phyloP scores from a whole-genome alignment of 2,329 filamentous ascomycete species.

The Botrytis porri region DNA sequence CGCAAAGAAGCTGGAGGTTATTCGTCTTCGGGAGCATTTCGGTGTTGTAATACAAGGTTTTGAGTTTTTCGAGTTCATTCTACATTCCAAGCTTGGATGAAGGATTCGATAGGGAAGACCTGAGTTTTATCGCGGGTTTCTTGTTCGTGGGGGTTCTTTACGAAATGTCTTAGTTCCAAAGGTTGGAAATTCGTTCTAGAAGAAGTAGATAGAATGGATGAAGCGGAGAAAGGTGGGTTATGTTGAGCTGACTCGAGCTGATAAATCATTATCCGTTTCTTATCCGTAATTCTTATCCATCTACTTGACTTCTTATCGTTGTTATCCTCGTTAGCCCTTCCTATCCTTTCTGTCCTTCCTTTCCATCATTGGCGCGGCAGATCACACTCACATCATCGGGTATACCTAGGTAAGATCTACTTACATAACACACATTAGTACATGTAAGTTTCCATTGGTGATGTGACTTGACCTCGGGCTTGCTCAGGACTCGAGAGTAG shows the following conservation, averaged over 20 bases:
- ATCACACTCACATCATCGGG: not conserved
- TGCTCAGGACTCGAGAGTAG: not conserved
- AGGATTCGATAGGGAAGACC: not conserved
- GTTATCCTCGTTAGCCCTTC: not conserved
- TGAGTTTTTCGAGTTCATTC: not conserved
- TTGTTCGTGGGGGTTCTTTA: not conserved
- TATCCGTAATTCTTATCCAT: not conserved
- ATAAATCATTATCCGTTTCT: slow-evolving; percentile 2
- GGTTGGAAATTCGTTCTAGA: slow-evolving; percentile 3
- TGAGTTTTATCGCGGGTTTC: slow-evolving; percentile 14
- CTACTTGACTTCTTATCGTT: not conserved
- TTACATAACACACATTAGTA: not conserved
- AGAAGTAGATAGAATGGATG: not conserved
- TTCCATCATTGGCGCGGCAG: not conserved
- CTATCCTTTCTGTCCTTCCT: not conserved
- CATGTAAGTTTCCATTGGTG: not conserved
- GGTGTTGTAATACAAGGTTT: not conserved
- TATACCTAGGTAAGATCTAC: not conserved
- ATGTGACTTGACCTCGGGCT: slow-evolving; percentile 8
- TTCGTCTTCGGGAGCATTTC: not conserved
- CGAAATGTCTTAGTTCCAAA: not conserved
- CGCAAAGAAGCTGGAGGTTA: not conserved
- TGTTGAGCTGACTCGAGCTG: not conserved
- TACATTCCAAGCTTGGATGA: not conserved
- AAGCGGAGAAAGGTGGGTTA: not conserved